Base-by-base conservation (phyloP, 306 rosid species). In the Coriaria nepalensis region DNA sequence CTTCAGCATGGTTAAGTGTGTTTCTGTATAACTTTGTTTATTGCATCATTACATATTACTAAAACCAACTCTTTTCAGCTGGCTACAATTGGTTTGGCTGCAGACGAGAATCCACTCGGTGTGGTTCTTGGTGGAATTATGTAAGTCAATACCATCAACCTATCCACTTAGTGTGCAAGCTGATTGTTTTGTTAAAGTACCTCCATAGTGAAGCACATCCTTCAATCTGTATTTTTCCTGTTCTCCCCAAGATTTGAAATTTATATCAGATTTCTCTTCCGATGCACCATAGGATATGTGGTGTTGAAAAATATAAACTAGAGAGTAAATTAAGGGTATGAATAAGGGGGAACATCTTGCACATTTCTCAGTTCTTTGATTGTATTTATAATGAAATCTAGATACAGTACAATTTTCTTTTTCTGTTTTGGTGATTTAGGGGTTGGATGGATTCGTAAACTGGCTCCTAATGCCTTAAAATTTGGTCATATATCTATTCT, bases 41-140 rank as follows among this genome's bases (percentile, higher is more conserved):
- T 53, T 53, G 57, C 53, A 53, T 58, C 46, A 50, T 14, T 56
- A 8, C n/a, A 6, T 35, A 40, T 39, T 32, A 50, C 51, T 61
- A 55, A 73, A 11, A 9, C 43, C 56, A 34, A 50, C 72, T 61
- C 60, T 74, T 47, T 72, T 64, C 80, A 88, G 97, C 65, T 88
- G 35, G 95, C 97, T 13, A 88, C 95, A 40, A 81, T 83, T 55
- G 95, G 95, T 52, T 77, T 88, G 68, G 97, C 97, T 50, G 97
- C 97, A 43, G 95, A 83, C 58, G 95, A 83, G 64, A 77, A 81
- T 54, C 95, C 97, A 37, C 41, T 81, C 53, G 97, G 97, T 35
- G 95, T 88, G 9, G 95, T 88, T 58, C 83, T 88, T 55, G 96
- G 96, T 49, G 96, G 96, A 62, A 88, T 88, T 63, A 32, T 83